Base-by-base conservation (phyloP, 164 flowering plant species). In the Brasenia schreberi region DNA sequence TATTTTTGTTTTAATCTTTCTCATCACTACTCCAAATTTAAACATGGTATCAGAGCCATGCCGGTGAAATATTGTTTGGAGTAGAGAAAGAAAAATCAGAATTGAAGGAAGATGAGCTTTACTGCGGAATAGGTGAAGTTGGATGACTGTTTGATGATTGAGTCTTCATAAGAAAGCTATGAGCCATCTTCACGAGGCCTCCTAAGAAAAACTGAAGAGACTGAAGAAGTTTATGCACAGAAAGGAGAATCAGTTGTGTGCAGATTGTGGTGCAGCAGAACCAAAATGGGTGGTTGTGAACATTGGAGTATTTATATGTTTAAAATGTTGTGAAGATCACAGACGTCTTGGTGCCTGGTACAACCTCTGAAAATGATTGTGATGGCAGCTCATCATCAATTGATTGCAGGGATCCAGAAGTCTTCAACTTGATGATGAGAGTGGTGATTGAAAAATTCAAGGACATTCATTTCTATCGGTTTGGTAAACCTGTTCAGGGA, bases 241-340 rank as follows among this genome's bases (percentile, higher is more conserved):
- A 73, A 78, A 74, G 53, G 98, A 89, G 64, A 94, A 94, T 72
- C 93, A 84, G 61, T 11, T 62, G 66, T 94, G 98, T 84, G 98
- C 98, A 68, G 98, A 94, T 77, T 94, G 98, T 76, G 80, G 83
- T 78, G 92, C 97, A 66, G 89, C 93, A 69, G 98, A 94, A 78
- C 98, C 98, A 67, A 94, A 89, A 77, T 94, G 98, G 98, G 98
- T 97, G 98, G 89, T 96, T 52, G 90, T 93, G 64, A 94, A 88
- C 81, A 89, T 94, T 77, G 99, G 99, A 75, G 96, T 91, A 16
- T 91, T 94, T 68, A 73, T 94, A 80, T 94, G 99, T 84, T 82
- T 89, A 74, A 94, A 89, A 75, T 94, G 97, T 63, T 87, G 96
- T 67, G 96, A 84, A 92, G 66, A 27, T 77, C 5, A 83, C 87